Percentiles rank a stretch among this genome's conserved stretches.
Evolutionary conservation across 192 early-diverging fungal species (phyloP).

Genomic region (Backusella liffmaniae): DNA sequence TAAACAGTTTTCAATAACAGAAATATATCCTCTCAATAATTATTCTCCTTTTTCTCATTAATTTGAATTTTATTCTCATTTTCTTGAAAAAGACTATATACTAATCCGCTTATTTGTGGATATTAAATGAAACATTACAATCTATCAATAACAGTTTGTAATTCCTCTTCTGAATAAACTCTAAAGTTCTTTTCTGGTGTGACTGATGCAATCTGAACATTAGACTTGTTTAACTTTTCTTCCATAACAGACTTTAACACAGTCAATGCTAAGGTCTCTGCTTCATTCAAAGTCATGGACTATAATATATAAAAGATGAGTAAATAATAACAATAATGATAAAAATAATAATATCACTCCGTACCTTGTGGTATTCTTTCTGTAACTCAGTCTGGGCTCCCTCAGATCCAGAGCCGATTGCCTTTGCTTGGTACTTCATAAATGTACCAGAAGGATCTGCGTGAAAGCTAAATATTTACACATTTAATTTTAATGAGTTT

Average conservation of each 20-base stretch:
- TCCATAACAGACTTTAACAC: slow-evolving; percentile 99
- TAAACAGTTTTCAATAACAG: too few species aligned
- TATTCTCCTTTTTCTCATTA: too few species aligned
- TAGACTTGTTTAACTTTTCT: slow-evolving; percentile 94
- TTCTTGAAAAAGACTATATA: not conserved
- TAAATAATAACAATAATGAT: not conserved
- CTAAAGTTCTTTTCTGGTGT: slow-evolving; percentile 76
- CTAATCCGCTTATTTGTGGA: not conserved
- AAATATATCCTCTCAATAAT: too few species aligned
- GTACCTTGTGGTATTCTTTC: slow-evolving; percentile 91
- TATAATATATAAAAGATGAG: slow-evolving; percentile 19
- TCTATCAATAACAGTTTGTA: slow-evolving; percentile 74
- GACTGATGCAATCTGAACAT: slow-evolving; percentile 93
- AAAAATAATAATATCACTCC: not conserved
- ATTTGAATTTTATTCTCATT: too few species aligned
- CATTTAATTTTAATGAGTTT: not conserved
- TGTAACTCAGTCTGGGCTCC: slow-evolving; percentile 98
- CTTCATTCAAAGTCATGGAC: slow-evolving; percentile 84
- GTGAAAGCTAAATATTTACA: slow-evolving; percentile 64
- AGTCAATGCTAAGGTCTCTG: slow-evolving; percentile 87
- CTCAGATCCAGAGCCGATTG: slow-evolving; percentile 98
- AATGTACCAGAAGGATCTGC: slow-evolving; percentile 98
- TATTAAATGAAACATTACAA: slow-evolving; percentile 44
- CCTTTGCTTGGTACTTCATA: slow-evolving; percentile 94
- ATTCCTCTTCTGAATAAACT: slow-evolving; percentile 77